A percentile compares a stretch with the other conserved stretches of the same genome.
Evolutionary conservation across 306 rosid genomes (phyloP).

Genomic region (Rosa chinensis): DNA sequence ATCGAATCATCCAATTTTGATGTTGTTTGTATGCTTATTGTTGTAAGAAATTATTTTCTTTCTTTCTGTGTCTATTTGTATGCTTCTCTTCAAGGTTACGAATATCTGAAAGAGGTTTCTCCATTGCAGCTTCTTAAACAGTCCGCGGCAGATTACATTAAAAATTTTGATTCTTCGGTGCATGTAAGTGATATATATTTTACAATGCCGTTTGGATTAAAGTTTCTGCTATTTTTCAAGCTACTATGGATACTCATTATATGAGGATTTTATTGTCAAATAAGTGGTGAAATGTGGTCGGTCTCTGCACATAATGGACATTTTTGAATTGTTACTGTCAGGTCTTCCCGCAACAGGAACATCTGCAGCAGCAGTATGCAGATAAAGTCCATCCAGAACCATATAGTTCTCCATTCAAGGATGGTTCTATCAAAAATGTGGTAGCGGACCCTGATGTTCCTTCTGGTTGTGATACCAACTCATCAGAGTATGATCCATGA

Average conservation of each 20-base stretch:
- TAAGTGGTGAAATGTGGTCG: background rate
- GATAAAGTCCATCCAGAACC: conserved; percentile 53
- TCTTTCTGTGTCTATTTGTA: background rate
- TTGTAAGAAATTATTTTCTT: background rate
- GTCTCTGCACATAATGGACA: background rate
- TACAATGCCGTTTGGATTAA: background rate
- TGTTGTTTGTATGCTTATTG: background rate
- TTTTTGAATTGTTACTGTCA: conserved; percentile 38
- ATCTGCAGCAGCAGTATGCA: conserved; percentile 73
- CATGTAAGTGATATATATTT: conserved; percentile 55
- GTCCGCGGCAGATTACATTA: conserved; percentile 73
- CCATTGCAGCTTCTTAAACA: conserved; percentile 80
- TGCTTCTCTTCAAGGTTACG: conserved; percentile 15
- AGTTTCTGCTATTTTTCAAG: background rate
- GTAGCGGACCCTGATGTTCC: conserved; percentile 90
- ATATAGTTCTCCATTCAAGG: conserved; percentile 51
- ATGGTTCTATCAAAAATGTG: conserved; percentile 54
- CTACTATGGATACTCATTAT: background rate
- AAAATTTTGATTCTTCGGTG: conserved; percentile 64
- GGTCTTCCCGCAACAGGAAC: conserved; percentile 72
- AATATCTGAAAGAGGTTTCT: conserved; percentile 36
- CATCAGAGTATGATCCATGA: conserved; percentile 61
- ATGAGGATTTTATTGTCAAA: background rate
- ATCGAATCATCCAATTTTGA: background rate
- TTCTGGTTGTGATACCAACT: conserved; percentile 59